These are phyloP conservation scores for Allodekkera sacchari DNA, from an alignment of 805 yeast species.

Conservation along the genomic window DNA sequence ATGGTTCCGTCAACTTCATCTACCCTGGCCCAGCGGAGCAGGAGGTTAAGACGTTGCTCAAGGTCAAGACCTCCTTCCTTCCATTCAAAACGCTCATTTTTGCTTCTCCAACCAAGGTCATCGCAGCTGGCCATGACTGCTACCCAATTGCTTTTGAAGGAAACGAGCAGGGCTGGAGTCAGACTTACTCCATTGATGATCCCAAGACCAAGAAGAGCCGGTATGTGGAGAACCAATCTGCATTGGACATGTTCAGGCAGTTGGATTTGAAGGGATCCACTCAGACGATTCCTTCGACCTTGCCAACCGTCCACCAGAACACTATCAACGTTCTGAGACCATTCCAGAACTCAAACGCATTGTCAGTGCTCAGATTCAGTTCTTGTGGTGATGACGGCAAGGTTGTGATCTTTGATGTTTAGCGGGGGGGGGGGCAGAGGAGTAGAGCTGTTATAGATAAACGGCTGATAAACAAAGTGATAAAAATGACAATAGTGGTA, in stretches of 20 bases:
- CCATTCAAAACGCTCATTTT: constrained; percentile 77
- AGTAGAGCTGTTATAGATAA: too few species aligned
- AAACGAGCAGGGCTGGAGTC: constrained; percentile 51
- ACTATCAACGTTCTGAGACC: constrained; percentile 65
- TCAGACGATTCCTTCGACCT: constrained; percentile 33
- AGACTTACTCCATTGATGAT: constrained; percentile 55
- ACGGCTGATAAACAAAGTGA: too few species aligned
- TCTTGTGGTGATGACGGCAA: constrained; percentile 89
- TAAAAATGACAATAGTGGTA: too few species aligned
- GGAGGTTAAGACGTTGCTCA: constrained; percentile 44
- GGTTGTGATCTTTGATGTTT: constrained; percentile 66
- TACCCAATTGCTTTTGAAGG: constrained; percentile 84
- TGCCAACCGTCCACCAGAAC: constrained; percentile 84
- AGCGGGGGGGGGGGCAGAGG: too few species aligned
- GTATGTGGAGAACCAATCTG: constrained; percentile 62
- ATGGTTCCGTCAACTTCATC: constrained; percentile 71
- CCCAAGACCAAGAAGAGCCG: constrained; percentile 33
- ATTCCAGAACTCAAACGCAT: constrained; percentile 35
- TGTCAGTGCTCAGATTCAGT: constrained; percentile 44
- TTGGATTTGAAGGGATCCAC: constrained; percentile 87
- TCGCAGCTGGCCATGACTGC: constrained; percentile 90
- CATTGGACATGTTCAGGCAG: constrained; percentile 90
- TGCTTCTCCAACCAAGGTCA: constrained; percentile 53
- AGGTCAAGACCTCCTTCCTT: constrained; percentile 57
- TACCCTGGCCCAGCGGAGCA: constrained; percentile 59